Conservation (phyloP, 768 basidiomycete species). For the Omphalotus guepiniiformis region DNA sequence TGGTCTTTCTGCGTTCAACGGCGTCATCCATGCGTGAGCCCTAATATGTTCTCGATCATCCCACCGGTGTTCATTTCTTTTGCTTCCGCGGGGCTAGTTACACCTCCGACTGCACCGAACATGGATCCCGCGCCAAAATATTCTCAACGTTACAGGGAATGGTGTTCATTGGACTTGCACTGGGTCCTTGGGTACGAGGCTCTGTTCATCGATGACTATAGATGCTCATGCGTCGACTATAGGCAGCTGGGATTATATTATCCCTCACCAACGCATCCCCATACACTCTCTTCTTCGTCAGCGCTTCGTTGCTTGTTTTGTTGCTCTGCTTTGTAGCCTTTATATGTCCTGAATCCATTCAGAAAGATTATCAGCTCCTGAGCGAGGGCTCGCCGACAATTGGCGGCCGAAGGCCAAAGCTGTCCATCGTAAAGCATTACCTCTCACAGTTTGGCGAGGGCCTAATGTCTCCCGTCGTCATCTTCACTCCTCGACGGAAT, state of each 20-base stretch:
- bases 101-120: conserved; percentile 47
- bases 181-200: conserved; percentile 70
- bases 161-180: conserved; percentile 69
- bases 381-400: background rate
- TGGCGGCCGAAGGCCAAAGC: conserved; percentile 25
- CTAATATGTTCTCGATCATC: conserved; percentile 36
- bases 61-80: conserved; percentile 18
- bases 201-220: conserved; percentile 8
- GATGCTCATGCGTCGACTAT: no score
- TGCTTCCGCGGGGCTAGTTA: conserved; percentile 35
- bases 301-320: conserved; percentile 32
- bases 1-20: conserved; percentile 59
- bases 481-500: conserved; percentile 60
- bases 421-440: conserved; percentile 22
- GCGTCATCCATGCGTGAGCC: conserved; percentile 66
- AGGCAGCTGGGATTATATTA: no score
- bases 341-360: conserved; percentile 53
- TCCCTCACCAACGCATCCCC: conserved; percentile 55
- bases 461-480: conserved; percentile 59
- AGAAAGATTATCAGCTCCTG: conserved; percentile 15
- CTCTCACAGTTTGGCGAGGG: conserved; percentile 30
- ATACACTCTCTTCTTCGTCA: conserved; percentile 44
- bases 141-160: conserved; percentile 71
- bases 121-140: conserved; percentile 48
- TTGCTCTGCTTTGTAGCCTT: conserved; percentile 38